Evolutionary conservation across 2,329 filamentous ascomycete species (phyloP), one percentile per base, ranked within the genome.

Genomic region (Ophiocordyceps robertsii): DNA sequence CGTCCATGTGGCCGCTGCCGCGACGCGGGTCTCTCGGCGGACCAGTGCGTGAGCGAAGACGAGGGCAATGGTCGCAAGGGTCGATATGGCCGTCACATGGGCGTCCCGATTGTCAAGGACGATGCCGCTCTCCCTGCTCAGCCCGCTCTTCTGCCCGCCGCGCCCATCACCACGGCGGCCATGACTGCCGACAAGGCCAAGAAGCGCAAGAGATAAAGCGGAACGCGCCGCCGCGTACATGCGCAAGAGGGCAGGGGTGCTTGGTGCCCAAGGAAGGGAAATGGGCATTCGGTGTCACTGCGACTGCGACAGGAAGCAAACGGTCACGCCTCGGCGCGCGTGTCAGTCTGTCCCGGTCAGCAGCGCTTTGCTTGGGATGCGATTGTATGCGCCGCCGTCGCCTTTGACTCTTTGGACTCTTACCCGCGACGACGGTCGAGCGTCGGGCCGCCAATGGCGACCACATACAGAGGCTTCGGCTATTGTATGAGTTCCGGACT

Each of bases 41-140:
- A 96, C 52, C 86, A 90, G 49, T 98, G 92, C 63, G 79, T 98
- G 63, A 95, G 89, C 62, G 92, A 98, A 63, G 92, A 98, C 54
- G 92, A 98, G 64, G 88, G 88, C 49, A 96, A 96, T 61, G 92
- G 90, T 49, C 84, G 92, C 56, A 96, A 95, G 64, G 92, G 92
- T 49, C 82, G 92, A 44, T 96, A 95, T 58, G 77, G 77, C 53
- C 75, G 77, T 49, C 77, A 82, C 59, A 82, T 82, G 77, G 77
- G 77, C 44, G 77, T 82, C 33, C 75, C 77, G 41, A 68, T 79
- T 54, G 73, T 73, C 58, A 73, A 73, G 45, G 69, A 74, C 30
- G 76, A 80, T 27, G 52, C 67, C 52, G 17, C 61, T 51, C 43
- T 59, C 53, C 46, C 59, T 58, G 33, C 56, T 42, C 66, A 56